These are phyloP conservation scores for Chloranthus sessilifolius DNA, from an alignment of 164 flowering plant species.

Conservation along the genomic window DNA sequence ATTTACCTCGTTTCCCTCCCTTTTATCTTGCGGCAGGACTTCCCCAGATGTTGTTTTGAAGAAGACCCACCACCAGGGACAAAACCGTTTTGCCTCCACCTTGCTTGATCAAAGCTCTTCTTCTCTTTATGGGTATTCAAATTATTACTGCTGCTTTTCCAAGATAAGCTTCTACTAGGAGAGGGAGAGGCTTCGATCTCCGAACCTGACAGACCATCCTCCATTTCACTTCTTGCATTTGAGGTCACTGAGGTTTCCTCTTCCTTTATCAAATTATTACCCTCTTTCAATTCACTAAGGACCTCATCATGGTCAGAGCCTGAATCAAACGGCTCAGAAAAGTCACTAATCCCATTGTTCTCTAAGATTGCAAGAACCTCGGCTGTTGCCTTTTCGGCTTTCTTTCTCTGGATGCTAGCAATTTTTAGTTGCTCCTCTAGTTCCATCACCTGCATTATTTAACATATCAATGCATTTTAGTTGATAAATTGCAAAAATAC, in stretches of 20 bases:
- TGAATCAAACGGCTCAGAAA: constrained; percentile 53
- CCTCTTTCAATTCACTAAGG: constrained; percentile 25
- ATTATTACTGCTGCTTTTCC: constrained; percentile 55
- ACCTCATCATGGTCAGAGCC: constrained; percentile 49
- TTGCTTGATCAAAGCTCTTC: constrained; percentile 27
- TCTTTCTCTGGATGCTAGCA: constrained; percentile 66
- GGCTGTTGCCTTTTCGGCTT: constrained; percentile 73
- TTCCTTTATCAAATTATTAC: constrained; percentile 20
- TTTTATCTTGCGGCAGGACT: constrained; percentile 77
- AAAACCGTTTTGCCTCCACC: constrained; percentile 37
- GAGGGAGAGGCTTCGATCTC: constrained; percentile 42
- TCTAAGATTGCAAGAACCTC: constrained; percentile 76
- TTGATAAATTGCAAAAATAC: neutral
- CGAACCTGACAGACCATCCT: constrained; percentile 39
- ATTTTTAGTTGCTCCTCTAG: constrained; percentile 74
- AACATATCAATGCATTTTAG: constrained; percentile 1
- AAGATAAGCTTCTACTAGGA: constrained; percentile 61
- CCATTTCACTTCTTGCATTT: constrained; percentile 19
- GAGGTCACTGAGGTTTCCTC: constrained; percentile 27
- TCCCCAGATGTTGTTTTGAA: constrained; percentile 44
- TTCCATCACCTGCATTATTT: constrained; percentile 50
- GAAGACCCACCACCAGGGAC: constrained; percentile 35
- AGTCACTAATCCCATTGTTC: constrained; percentile 49
- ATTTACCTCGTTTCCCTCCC: constrained; percentile 50
- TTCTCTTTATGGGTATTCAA: constrained; percentile 33